A percentile compares a stretch with the other conserved stretches of the same genome.
Evolutionary conservation across 148 eudicot genomes (phyloP).

Genomic region (Oxyria digyna): DNA sequence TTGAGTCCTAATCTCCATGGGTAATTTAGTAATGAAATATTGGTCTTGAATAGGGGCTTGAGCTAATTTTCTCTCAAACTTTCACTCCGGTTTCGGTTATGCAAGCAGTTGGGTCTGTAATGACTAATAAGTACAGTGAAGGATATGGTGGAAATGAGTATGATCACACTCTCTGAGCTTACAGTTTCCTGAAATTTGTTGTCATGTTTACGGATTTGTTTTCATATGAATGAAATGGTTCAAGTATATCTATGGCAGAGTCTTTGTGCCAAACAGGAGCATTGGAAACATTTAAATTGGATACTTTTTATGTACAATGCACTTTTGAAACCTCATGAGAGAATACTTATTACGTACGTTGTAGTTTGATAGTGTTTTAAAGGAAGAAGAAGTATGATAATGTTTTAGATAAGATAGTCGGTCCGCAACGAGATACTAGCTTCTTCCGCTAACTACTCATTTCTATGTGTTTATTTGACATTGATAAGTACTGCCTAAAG

Average conservation of each 20-base stretch:
- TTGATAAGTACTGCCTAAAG: no score
- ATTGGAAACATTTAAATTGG: conserved; percentile 71
- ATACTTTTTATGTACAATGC: conserved; percentile 47
- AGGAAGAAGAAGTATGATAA: no score
- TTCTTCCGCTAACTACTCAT: no score
- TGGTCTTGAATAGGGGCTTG: conserved; percentile 64
- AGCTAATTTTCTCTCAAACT: conserved; percentile 92
- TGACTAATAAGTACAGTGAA: conserved; percentile 99
- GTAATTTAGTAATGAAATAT: neutral
- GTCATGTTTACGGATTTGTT: neutral
- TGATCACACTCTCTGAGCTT: conserved; percentile 14
- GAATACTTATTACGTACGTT: no score
- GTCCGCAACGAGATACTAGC: no score
- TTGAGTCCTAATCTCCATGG: neutral
- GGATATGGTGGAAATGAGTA: conserved; percentile 99
- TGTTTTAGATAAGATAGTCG: no score
- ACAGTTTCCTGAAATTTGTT: neutral
- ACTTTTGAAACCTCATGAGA: conserved; percentile 86
- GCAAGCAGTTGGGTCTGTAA: conserved; percentile 99
- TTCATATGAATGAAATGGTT: neutral
- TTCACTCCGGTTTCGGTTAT: conserved; percentile 90
- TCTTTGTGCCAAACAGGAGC: conserved; percentile 92
- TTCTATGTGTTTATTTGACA: no score
- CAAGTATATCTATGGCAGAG: conserved; percentile 95
- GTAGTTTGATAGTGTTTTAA: no score